phyloP scores from a whole-genome alignment of 1,139 yeast species.

The Trichomonascaceae sp. region DNA sequence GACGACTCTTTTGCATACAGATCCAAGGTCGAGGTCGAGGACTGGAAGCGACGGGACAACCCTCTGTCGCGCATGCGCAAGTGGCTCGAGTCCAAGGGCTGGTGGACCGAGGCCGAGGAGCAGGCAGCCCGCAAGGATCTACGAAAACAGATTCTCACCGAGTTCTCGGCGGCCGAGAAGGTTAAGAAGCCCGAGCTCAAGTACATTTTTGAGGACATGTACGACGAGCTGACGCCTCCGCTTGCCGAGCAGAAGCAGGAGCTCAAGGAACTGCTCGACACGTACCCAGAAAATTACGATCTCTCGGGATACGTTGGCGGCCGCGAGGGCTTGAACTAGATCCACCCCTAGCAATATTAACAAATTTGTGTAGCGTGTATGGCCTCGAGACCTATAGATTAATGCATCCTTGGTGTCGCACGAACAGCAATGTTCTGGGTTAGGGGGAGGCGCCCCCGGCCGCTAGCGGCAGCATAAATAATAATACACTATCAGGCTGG shows the following conservation, averaged over 20 bases:
- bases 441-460: too few relatives aligned
- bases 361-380: too few relatives aligned
- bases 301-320: constrained; percentile 19
- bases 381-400: too few relatives aligned
- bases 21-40: constrained; percentile 24
- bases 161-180: constrained; percentile 23
- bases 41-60: constrained; percentile 26
- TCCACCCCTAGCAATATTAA: too few relatives aligned
- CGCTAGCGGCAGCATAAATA: too few relatives aligned
- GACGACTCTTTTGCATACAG: constrained; percentile 29
- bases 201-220: constrained; percentile 20
- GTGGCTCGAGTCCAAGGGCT: constrained; percentile 20
- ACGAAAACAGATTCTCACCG: constrained; percentile 17
- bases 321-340: constrained; percentile 11
- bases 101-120: constrained; percentile 25
- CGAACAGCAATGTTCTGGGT: too few relatives aligned
- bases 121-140: constrained; percentile 14
- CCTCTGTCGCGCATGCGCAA: constrained; percentile 25
- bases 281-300: constrained; percentile 23
- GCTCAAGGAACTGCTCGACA: constrained; percentile 19
- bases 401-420: too few relatives aligned
- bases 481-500: too few relatives aligned
- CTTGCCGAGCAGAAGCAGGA: constrained; percentile 20
- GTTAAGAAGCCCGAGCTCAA: constrained; percentile 19
- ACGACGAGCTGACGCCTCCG: constrained; percentile 14